These are phyloP conservation scores for Trichoderma asperellum DNA, from an alignment of 2,329 filamentous ascomycete genomes.

Conservation along the genomic window DNA sequence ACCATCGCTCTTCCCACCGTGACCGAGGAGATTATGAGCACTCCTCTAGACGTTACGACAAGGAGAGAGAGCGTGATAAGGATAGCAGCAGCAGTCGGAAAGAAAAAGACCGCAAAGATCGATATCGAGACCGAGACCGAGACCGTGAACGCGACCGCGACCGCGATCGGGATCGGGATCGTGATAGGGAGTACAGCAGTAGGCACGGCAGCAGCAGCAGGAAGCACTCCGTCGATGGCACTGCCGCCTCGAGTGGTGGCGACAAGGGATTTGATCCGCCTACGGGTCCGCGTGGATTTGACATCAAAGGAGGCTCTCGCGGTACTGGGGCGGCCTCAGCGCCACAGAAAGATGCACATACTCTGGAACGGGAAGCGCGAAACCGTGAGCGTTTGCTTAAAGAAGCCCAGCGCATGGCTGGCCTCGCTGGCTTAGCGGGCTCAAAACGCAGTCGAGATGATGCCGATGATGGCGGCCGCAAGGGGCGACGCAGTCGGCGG, in stretches of 20 bases:
- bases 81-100: slow-evolving; percentile 32
- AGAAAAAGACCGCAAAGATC: slow-evolving; percentile 44
- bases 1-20: slow-evolving; percentile 49
- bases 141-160: slow-evolving; percentile 45
- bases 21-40: slow-evolving; percentile 47
- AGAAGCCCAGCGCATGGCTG: slow-evolving; percentile 68
- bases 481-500: slow-evolving; percentile 48
- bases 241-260: slow-evolving; percentile 37
- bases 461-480: slow-evolving; percentile 47
- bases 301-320: slow-evolving; percentile 42
- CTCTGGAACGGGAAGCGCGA: slow-evolving; percentile 68
- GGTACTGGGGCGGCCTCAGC: slow-evolving; percentile 25
- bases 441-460: slow-evolving; percentile 57
- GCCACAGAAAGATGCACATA: slow-evolving; percentile 62
- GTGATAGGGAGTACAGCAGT: slow-evolving; percentile 40
- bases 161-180: slow-evolving; percentile 42
- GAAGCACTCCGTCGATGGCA: slow-evolving; percentile 36
- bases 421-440: slow-evolving; percentile 52
- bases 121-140: slow-evolving; percentile 44
- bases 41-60: slow-evolving; percentile 40
- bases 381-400: slow-evolving; percentile 69
- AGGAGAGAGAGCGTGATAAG: slow-evolving; percentile 46
- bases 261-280: slow-evolving; percentile 50
- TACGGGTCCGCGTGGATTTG: slow-evolving; percentile 46
- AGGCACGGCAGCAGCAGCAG: slow-evolving; percentile 43